Evolutionary conservation across 2,329 filamentous ascomycete species (phyloP), one percentile per base, ranked within the genome.

Genomic region (Coniochaeta sp.): DNA sequence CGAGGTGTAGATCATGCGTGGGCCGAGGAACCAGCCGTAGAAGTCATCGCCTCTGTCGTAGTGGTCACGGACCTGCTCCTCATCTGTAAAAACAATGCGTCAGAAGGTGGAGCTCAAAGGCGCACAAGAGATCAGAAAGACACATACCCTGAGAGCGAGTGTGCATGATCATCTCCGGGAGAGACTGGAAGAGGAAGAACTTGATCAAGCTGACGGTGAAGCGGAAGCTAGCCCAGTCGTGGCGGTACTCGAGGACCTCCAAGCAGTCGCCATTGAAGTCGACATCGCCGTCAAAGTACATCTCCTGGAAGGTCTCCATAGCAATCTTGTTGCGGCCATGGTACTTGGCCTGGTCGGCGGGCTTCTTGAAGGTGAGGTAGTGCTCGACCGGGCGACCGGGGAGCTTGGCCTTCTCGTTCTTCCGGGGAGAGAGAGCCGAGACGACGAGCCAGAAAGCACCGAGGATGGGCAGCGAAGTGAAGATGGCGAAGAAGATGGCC

Each of bases 41-140:
- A 96, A 96, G 73, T 97, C 94, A 69, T 99, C 91, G 66, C 94
- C 94, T 58, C 91, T 86, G 79, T 97, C 94, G 72, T 99, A 99
- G 77, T 96, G 91, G 70, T 91, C 90, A 67, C 91, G 90, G 52
- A 97, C 91, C 75, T 97, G 94, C 72, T 97, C 92, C 80, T 96
- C 91, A 62, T 97, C 92, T 90, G 59, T 31, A 45, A 38, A n/a
- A 13, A 35, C 26, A 48, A 13, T 14, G 10, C 18, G n/a, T 24
- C 14, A 20, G 61, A 57, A 16, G 6, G 26, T 16, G 18, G 27
- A 33, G 49, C 26, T 31, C n/a, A n/a, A n/a, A n/a, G n/a, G n/a
- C n/a, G n/a, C n/a, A n/a, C n/a, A 38, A 48, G 16, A 30, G 30
- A 13, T 7, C n/a, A 50, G 13, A 12, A 14, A 4, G 45, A 24